Conservation (phyloP, 257 asterid genomes). For the Catharanthus roseus region DNA sequence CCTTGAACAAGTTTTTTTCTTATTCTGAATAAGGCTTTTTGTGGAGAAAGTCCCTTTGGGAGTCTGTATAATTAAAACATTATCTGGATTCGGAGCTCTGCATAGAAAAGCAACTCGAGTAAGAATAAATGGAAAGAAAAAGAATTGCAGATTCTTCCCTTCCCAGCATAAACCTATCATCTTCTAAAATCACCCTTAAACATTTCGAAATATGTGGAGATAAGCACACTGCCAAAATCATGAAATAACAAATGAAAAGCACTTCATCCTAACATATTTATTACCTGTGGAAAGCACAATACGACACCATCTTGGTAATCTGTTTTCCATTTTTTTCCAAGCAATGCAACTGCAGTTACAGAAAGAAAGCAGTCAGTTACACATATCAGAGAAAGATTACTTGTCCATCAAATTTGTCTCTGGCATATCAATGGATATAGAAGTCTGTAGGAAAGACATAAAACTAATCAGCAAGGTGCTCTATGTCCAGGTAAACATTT, state of each 20-base stretch:
- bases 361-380: constrained; percentile 9
- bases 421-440: not conserved
- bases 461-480: not conserved
- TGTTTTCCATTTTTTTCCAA: constrained; percentile 92
- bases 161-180: not conserved
- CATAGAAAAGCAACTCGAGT: constrained; percentile 8
- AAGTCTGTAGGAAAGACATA: not conserved
- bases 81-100: constrained; percentile 93
- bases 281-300: constrained; percentile 96
- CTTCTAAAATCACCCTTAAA: not conserved
- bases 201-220: not conserved
- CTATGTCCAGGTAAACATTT: not conserved
- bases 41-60: constrained; percentile 77
- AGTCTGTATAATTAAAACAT: constrained; percentile 80
- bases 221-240: not conserved
- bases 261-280: constrained; percentile 5
- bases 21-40: constrained; percentile 72
- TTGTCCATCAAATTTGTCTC: not conserved
- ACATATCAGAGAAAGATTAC: not conserved
- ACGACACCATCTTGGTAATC: constrained; percentile 84
- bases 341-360: constrained; percentile 79
- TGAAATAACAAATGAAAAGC: not conserved
- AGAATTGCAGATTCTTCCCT: not conserved
- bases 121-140: not conserved
- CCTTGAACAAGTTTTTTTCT: constrained; percentile 69